These are phyloP conservation scores for Botrytis medusae DNA, from an alignment of 2,329 filamentous ascomycete genomes.

Conservation along the genomic window DNA sequence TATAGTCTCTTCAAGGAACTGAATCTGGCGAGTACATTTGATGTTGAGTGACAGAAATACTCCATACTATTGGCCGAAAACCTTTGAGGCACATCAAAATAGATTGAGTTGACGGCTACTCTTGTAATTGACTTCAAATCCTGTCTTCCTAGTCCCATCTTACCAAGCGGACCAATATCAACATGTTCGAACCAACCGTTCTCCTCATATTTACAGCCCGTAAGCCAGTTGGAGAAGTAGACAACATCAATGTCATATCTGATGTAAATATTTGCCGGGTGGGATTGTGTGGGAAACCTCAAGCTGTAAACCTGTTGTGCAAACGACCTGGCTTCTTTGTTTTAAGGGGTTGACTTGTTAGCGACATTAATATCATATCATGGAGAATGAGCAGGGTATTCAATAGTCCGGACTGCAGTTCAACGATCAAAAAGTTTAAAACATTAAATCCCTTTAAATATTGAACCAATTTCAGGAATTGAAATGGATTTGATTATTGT, in stretches of 20 bases:
- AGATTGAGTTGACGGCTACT: slow-evolving; percentile 5
- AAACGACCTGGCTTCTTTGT: slow-evolving; percentile 2
- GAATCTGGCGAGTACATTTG: not conserved
- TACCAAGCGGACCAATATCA: slow-evolving; percentile 3
- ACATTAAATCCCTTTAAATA: not conserved
- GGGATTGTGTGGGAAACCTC: not conserved
- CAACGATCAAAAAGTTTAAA: not conserved
- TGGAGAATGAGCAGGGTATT: not conserved
- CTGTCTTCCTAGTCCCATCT: not conserved
- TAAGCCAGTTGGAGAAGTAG: slow-evolving; percentile 10
- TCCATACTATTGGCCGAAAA: not conserved
- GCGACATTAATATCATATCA: not conserved
- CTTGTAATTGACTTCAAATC: slow-evolving; percentile 1
- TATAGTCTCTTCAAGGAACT: not conserved
- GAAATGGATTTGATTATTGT: not conserved
- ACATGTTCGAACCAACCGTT: slow-evolving; percentile 11
- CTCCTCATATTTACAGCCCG: not conserved
- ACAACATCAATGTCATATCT: slow-evolving; percentile 4
- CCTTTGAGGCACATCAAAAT: not conserved
- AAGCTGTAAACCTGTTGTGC: not conserved
- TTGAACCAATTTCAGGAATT: not conserved
- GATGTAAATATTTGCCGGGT: slow-evolving; percentile 2
- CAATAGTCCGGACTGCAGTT: not conserved
- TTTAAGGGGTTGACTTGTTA: not conserved
- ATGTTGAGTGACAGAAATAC: not conserved